Evolutionary conservation across 2,329 filamentous ascomycete species (phyloP), one percentile per base, ranked within the genome.

Genomic region (Graphiopsis chlorocephala): DNA sequence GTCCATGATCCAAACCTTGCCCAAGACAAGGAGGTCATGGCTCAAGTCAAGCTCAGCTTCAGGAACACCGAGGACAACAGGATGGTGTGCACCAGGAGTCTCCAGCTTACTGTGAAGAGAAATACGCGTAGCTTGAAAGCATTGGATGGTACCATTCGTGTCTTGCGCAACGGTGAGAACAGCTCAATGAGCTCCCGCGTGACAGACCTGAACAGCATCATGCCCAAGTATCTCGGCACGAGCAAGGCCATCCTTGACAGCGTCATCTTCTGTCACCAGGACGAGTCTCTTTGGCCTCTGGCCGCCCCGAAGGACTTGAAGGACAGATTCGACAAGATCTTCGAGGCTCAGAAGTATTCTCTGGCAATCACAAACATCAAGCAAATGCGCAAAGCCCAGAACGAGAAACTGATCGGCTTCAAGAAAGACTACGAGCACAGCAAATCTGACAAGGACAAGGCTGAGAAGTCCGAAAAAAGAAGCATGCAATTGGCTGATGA

Each of bases 211-310:
- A 91, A 97, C 76, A 84, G 88, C 69, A 86, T 94, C 70, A 89
- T 99, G 76, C 93, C 94, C 0, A 86, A 91, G 70, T 90, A 92
- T 69, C 84, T 99, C 0, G 95, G 95, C 42, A 95, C 97, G 3
- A 95, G 93, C 1, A 88, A 89, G 63, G 93, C 95, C 14, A 89
- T 99, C 63, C 84, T 99, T 28, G 93, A 98, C 70, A 90, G 90
- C 65, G 95, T 99, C 75, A 97, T 99, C 70, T 99, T 99, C 79
- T 99, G 95, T 76, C 95, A 99, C 74, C 95, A 99, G 75, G 95
- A 99, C 75, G 95, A 99, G 70, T 97, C 94, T 28, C 79, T 98
- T 29, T 99, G 95, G 95, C 95, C 95, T 0, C 88, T 99, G 84
- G 96, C 92, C 74, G 92, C 96, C 72, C 92, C 95, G 0, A 82